Conservation (phyloP, 2,329 filamentous ascomycete species). For the Microdochium trichocladiopsis region DNA sequence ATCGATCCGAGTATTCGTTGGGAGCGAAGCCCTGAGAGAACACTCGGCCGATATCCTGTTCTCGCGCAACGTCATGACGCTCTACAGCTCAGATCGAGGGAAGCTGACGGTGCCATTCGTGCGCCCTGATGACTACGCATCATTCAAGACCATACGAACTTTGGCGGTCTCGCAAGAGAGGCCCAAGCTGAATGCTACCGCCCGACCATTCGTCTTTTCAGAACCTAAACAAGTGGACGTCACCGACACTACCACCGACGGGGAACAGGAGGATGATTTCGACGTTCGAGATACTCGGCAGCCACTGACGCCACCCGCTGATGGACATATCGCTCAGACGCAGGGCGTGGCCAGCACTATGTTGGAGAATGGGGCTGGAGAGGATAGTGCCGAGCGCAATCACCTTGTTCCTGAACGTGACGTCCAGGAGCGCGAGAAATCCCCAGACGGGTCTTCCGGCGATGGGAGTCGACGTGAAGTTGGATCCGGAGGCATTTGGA, state of each 20-base stretch:
- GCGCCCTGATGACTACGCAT: constrained; percentile 76
- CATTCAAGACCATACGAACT: constrained; percentile 73
- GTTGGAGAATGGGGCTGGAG: constrained; percentile 37
- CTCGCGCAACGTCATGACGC: constrained; percentile 81
- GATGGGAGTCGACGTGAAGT: constrained; percentile 10
- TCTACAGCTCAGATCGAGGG: constrained; percentile 80
- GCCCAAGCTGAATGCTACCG: constrained; percentile 49
- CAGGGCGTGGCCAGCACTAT: constrained; percentile 18
- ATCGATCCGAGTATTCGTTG: constrained; percentile 77
- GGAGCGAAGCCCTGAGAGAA: constrained; percentile 77
- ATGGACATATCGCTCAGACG: background rate
- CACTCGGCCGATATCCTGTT: constrained; percentile 89
- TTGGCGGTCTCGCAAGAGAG: constrained; percentile 46
- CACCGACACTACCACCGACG: constrained; percentile 1
- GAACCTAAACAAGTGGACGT: constrained; percentile 5
- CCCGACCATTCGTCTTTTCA: constrained; percentile 33
- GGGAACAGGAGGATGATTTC: constrained; percentile 13
- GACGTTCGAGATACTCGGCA: constrained; percentile 9
- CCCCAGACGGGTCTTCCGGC: background rate
- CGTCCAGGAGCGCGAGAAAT: constrained; percentile 9
- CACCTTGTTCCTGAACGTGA: background rate
- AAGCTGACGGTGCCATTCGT: constrained; percentile 89
- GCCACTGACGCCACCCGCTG: constrained; percentile 5
- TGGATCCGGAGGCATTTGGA: constrained; percentile 53
- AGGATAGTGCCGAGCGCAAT: constrained; percentile 17